phyloP scores from a whole-genome alignment of 192 early-diverging fungal species.

The Coemansia asiatica region DNA sequence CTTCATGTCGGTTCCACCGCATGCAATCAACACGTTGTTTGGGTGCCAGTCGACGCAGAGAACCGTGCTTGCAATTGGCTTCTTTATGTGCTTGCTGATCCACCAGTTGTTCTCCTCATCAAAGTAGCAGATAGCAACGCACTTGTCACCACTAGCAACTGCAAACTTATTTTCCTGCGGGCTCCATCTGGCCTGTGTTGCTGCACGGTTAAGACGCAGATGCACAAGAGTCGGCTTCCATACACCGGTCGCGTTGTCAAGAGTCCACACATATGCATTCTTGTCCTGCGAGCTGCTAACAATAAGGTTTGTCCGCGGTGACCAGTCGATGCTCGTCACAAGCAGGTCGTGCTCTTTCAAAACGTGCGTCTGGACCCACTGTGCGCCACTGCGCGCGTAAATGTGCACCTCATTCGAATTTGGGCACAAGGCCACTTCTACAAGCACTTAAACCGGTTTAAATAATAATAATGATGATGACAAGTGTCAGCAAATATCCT shows the following conservation, averaged over 20 bases:
- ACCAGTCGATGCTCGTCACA: slow-evolving; percentile 95
- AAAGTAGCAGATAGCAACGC: slow-evolving; percentile 93
- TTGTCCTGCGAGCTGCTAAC: slow-evolving; percentile 98
- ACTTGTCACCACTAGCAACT: slow-evolving; percentile 87
- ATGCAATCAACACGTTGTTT: slow-evolving; percentile 91
- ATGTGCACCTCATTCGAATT: slow-evolving; percentile 91
- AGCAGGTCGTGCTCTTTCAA: slow-evolving; percentile 93
- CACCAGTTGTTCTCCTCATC: slow-evolving; percentile 97
- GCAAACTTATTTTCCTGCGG: slow-evolving; percentile 98
- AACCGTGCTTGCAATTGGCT: slow-evolving; percentile 88
- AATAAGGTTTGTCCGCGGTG: slow-evolving; percentile 89
- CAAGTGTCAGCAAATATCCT: too few relatives aligned
- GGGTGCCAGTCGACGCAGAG: slow-evolving; percentile 94
- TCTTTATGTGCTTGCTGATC: slow-evolving; percentile 92
- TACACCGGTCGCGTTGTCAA: slow-evolving; percentile 56
- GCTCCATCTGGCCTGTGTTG: slow-evolving; percentile 91
- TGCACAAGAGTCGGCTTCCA: slow-evolving; percentile 95
- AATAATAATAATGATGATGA: too few relatives aligned
- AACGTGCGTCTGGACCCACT: slow-evolving; percentile 68
- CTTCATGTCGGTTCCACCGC: slow-evolving; percentile 83
- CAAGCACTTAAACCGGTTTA: background rate
- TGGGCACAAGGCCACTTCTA: slow-evolving; percentile 89
- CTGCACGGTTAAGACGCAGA: slow-evolving; percentile 93
- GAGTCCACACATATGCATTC: slow-evolving; percentile 97
- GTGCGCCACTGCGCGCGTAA: slow-evolving; percentile 61